phyloP scores from a whole-genome alignment of 2,329 filamentous ascomycete genomes.

The Zymoseptoria passerinii region DNA sequence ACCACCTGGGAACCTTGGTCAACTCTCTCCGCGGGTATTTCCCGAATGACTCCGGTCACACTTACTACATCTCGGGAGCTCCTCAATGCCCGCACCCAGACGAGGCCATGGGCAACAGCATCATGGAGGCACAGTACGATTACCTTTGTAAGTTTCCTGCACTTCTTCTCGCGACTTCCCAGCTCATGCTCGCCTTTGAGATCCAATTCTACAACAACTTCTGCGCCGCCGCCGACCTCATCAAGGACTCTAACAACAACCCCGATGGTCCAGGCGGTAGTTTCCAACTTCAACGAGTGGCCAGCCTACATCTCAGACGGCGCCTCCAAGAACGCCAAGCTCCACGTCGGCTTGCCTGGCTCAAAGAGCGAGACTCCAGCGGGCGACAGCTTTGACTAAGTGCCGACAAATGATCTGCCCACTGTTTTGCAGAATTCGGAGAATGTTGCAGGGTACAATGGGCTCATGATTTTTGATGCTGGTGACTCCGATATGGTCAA shows the following conservation, averaged over 20 bases:
- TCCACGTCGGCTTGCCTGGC: slow-evolving; percentile 42
- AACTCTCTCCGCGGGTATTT: slow-evolving; percentile 33
- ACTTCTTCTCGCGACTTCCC: too few species aligned
- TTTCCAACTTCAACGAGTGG: slow-evolving; percentile 37
- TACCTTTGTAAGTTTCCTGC: slow-evolving; percentile 24
- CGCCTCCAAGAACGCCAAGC: slow-evolving; percentile 34
- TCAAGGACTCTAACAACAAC: slow-evolving; percentile 20
- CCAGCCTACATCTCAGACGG: slow-evolving; percentile 5
- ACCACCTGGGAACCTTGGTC: slow-evolving; percentile 31
- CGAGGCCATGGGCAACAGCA: slow-evolving; percentile 30
- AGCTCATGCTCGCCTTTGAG: neutral
- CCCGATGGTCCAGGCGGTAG: too few species aligned
- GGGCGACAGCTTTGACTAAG: slow-evolving; percentile 30
- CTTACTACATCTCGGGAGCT: slow-evolving; percentile 41
- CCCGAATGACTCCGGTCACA: slow-evolving; percentile 22
- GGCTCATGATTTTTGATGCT: slow-evolving; percentile 51
- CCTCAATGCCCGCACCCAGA: slow-evolving; percentile 38
- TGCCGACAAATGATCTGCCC: slow-evolving; percentile 38
- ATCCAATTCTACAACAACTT: slow-evolving; percentile 38
- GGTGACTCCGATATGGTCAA: slow-evolving; percentile 37
- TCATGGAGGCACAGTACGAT: slow-evolving; percentile 31
- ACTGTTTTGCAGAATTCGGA: slow-evolving; percentile 35
- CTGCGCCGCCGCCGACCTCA: slow-evolving; percentile 5
- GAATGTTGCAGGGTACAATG: slow-evolving; percentile 39
- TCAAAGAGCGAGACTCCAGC: slow-evolving; percentile 8